These are phyloP conservation scores for Ilex aquifolium DNA, from an alignment of 257 asterid genomes.

Conservation along the genomic window DNA sequence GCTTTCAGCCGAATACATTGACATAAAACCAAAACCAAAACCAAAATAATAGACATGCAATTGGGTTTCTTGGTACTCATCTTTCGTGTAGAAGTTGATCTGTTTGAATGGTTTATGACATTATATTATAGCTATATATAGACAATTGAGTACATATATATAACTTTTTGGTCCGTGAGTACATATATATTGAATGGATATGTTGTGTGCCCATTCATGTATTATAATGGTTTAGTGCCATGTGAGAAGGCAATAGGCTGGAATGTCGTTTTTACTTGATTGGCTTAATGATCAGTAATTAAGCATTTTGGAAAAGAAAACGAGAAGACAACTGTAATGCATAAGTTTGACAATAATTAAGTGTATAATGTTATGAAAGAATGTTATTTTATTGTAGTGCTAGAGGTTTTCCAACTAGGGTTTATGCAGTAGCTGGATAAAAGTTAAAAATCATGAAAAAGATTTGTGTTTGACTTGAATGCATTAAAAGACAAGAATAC, in stretches of 20 bases:
- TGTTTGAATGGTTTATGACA: slow-evolving; percentile 6
- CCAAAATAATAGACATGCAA: slow-evolving; percentile 5
- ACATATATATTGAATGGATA: not conserved
- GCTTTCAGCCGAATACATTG: slow-evolving; percentile 26
- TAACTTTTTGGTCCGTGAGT: not conserved
- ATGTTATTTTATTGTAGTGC: too few species aligned
- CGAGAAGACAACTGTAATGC: slow-evolving; percentile 32
- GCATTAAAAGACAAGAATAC: slow-evolving; percentile 42
- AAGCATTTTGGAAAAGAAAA: slow-evolving; percentile 10
- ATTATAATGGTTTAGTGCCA: slow-evolving; percentile 19
- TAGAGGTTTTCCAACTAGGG: not conserved
- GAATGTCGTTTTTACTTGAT: too few species aligned
- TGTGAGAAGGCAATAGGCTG: slow-evolving; percentile 27
- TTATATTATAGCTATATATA: slow-evolving; percentile 22
- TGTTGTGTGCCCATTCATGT: not conserved
- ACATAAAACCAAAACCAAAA: slow-evolving; percentile 10
- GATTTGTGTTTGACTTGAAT: slow-evolving; percentile 41
- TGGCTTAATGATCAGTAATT: slow-evolving; percentile 7
- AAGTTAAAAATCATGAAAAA: slow-evolving; percentile 5
- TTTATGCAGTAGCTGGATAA: slow-evolving; percentile 10
- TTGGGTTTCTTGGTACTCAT: slow-evolving; percentile 26
- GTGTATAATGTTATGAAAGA: not conserved
- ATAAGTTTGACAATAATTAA: slow-evolving; percentile 11
- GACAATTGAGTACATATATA: not conserved
- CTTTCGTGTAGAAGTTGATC: not conserved